Percentiles rank a stretch among this genome's conserved stretches.
Conservation (phyloP, 495 filamentous ascomycete genomes). For the Trichocladium antarcticum region DNA sequence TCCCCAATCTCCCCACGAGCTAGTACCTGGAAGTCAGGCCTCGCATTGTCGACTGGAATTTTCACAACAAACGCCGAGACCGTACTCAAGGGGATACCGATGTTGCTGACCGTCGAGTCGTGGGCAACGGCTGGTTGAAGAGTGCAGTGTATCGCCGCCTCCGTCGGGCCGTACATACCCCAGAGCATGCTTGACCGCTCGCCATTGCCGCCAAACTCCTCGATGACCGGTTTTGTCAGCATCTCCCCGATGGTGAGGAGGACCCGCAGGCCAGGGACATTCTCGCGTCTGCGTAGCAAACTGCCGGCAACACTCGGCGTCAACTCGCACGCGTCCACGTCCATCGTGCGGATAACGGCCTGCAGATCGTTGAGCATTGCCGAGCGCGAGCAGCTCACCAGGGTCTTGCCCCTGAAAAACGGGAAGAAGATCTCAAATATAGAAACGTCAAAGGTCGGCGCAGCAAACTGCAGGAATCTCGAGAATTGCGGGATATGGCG, state of each 20-base stretch:
- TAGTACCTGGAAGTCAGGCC: constrained; percentile 38
- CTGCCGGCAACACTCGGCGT: constrained; percentile 71
- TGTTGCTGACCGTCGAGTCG: constrained; percentile 47
- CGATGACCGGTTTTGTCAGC: constrained; percentile 59
- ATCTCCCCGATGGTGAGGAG: constrained; percentile 82
- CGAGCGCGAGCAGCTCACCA: constrained; percentile 54
- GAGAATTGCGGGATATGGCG: constrained; percentile 57
- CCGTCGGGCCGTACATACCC: constrained; percentile 83
- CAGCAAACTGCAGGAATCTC: constrained; percentile 77
- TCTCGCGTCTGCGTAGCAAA: constrained; percentile 48
- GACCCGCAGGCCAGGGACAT: constrained; percentile 50
- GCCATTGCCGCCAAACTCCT: constrained; percentile 53
- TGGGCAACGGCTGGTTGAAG: constrained; percentile 28
- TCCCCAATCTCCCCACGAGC: constrained; percentile 64
- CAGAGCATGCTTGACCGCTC: constrained; percentile 46
- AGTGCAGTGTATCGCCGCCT: constrained; percentile 64
- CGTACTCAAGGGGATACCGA: constrained; percentile 62
- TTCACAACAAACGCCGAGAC: constrained; percentile 62
- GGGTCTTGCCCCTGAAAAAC: constrained; percentile 53
- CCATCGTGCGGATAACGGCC: constrained; percentile 47
- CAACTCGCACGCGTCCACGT: constrained; percentile 70
- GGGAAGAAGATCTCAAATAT: constrained; percentile 87
- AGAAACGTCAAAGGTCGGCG: constrained; percentile 79
- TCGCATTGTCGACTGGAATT: constrained; percentile 17
- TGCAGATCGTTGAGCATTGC: constrained; percentile 61